Base-by-base conservation (phyloP, 2,329 filamentous ascomycete species). In the Phialophora expanda region DNA sequence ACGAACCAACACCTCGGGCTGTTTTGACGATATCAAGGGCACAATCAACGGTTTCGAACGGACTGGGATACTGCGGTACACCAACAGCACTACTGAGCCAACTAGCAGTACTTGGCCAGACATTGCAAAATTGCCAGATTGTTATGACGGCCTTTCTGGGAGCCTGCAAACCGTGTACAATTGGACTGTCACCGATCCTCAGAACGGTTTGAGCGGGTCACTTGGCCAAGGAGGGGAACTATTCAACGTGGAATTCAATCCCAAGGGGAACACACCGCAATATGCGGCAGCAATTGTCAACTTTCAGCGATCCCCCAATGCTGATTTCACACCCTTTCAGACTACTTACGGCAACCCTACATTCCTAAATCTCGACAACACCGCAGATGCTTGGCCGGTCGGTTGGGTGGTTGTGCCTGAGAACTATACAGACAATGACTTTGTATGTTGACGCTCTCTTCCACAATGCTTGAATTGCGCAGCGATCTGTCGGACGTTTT, bases 1-100 rank as follows among this genome's bases (percentile, higher is more conserved):
- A 20, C 56, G 62, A 4, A 65, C 57, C 17, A 28, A 32, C 4
- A 22, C 4, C 3, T 69, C 70, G 20, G 68, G 73, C 32, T 75
- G 73, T 66, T 75, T 50, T 41, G 54, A 22, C 54, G 9, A 38
- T 11, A 34, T n/a, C n/a, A 12, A 12, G 11, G 38, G 11, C n/a
- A n/a, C 2, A 12, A 12, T n/a, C 38, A n/a, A 44, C n/a, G 11
- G n/a, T n/a, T 12, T 44, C 11, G 38, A 44, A 44, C 26, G 26
- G 26, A 44, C 38, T n/a, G 38, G 38, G 38, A 44, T 44, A 44
- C 38, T 44, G 11, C 11, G 38, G 38, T 44, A 44, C 38, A 44
- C 26, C 26, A 28, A 28, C 26, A 28, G 26, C 26, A 28, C 26
- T 28, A 28, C 3, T 28, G 26, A 28, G 5, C 26, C 26, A 28